phyloP scores from a whole-genome alignment of 163 green algal species.

The Scenedesmus sp. region DNA sequence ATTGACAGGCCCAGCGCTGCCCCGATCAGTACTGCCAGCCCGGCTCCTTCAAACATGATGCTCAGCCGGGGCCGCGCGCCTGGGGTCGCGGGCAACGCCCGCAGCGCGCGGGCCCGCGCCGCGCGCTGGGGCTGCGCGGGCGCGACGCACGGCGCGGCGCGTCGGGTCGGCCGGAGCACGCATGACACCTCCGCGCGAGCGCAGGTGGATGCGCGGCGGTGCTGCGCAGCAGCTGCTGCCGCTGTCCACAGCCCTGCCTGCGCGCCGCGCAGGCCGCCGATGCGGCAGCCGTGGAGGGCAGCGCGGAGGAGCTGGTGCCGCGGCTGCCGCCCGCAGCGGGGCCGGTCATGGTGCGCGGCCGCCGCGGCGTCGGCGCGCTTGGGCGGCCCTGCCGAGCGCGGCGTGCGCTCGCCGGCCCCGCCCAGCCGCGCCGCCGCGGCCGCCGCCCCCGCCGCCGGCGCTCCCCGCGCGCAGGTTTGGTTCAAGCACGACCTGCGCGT shows the following conservation, averaged over 20 bases:
- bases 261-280: background rate
- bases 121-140: too few relatives aligned
- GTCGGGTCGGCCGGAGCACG: background rate
- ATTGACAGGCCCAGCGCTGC: too few relatives aligned
- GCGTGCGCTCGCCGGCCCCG: too few relatives aligned
- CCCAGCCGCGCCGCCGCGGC: background rate
- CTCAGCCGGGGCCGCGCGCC: too few relatives aligned
- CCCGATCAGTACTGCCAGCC: too few relatives aligned
- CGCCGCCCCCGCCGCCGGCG: background rate
- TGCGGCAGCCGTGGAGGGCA: background rate
- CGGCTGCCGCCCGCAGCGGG: background rate
- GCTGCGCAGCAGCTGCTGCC: background rate
- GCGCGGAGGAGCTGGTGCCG: background rate
- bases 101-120: too few relatives aligned
- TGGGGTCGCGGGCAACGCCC: too few relatives aligned
- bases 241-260: background rate
- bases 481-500: constrained; percentile 87
- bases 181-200: background rate
- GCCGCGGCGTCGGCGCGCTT: background rate
- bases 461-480: constrained; percentile 65
- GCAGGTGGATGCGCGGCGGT: background rate
- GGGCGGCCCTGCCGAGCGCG: too few relatives aligned
- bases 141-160: background rate
- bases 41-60: too few relatives aligned
- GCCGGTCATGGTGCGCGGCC: background rate